Conservation (phyloP, 305 asterid species). For the Plantago lanceolata region DNA sequence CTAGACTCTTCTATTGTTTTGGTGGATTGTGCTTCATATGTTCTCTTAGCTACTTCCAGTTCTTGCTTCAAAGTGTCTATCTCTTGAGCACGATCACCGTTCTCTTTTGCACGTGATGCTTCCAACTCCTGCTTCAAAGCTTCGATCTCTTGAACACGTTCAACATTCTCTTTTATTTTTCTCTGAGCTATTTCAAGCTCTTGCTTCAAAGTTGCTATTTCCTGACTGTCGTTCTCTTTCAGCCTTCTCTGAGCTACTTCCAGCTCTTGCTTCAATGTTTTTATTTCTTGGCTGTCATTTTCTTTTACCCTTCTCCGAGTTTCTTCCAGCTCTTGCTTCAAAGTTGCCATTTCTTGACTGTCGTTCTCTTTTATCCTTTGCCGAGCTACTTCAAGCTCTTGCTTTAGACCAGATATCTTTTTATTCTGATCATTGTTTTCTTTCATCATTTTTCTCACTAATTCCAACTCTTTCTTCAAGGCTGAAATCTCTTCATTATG, state of each 20-base stretch:
- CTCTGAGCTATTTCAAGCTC: conserved; percentile 22
- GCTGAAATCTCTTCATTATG: conserved; percentile 30
- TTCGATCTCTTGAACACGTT: conserved; percentile 27
- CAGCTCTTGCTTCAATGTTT: conserved; percentile 34
- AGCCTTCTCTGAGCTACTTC: conserved; percentile 1
- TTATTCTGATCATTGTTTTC: conserved; percentile 3
- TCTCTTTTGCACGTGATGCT: conserved; percentile 23
- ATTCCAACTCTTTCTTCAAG: no score
- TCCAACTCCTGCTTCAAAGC: conserved; percentile 35
- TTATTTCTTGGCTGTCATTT: conserved; percentile 22
- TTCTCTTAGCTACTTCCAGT: conserved; percentile 33
- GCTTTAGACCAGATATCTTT: conserved; percentile 43
- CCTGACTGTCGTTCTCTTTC: conserved; percentile 26
- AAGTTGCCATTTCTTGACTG: conserved; percentile 8
- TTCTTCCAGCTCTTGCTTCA: conserved; percentile 12
- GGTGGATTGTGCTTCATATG: conserved; percentile 34
- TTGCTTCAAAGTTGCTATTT: conserved; percentile 30
- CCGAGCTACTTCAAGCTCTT: conserved; percentile 34
- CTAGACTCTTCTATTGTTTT: conserved; percentile 35
- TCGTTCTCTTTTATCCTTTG: conserved; percentile 25
- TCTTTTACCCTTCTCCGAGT: conserved; percentile 10
- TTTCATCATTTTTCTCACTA: conserved; percentile 17
- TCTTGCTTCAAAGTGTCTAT: conserved; percentile 35
- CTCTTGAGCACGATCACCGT: conserved; percentile 27
- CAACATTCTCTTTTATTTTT: conserved; percentile 29